Conservation (phyloP, 768 basidiomycete species). For the Boletus vermiculosoides region DNA sequence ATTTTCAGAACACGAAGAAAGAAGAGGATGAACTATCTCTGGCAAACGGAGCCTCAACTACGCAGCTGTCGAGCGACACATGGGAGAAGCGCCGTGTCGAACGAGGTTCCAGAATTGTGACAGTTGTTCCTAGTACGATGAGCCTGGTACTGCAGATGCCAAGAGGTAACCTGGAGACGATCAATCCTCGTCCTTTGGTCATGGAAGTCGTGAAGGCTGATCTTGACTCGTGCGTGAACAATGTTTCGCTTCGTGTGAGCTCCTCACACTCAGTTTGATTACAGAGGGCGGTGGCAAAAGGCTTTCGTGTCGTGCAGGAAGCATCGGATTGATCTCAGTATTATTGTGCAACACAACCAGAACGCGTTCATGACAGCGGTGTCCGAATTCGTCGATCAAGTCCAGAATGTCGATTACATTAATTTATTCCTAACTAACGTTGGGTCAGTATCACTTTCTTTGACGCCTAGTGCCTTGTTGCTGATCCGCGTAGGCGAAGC, state of each 20-base stretch:
- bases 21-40: slow-evolving; percentile 19
- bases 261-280: neutral
- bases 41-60: slow-evolving; percentile 23
- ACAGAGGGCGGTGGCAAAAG: slow-evolving; percentile 74
- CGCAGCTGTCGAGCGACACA: slow-evolving; percentile 15
- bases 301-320: slow-evolving; percentile 91
- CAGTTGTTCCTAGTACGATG: slow-evolving; percentile 85
- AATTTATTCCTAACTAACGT: slow-evolving; percentile 88
- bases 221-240: slow-evolving; percentile 50
- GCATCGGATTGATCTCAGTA: slow-evolving; percentile 88
- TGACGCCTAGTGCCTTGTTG: neutral
- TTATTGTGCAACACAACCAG: slow-evolving; percentile 83
- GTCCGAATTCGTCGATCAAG: slow-evolving; percentile 72
- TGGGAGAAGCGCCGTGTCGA: slow-evolving; percentile 84
- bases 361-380: slow-evolving; percentile 62
- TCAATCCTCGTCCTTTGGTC: slow-evolving; percentile 89
- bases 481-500: slow-evolving; percentile 49
- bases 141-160: slow-evolving; percentile 96
- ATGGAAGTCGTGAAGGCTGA: slow-evolving; percentile 80
- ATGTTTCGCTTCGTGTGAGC: neutral
- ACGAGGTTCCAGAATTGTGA: slow-evolving; percentile 85
- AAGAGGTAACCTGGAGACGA: slow-evolving; percentile 92
- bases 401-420: slow-evolving; percentile 87
- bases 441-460: slow-evolving; percentile 50
- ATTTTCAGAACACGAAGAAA: slow-evolving; percentile 13